Evolutionary conservation across 1,139 yeast species (phyloP).

Genomic region (Barnettozyma hawaiiensis): DNA sequence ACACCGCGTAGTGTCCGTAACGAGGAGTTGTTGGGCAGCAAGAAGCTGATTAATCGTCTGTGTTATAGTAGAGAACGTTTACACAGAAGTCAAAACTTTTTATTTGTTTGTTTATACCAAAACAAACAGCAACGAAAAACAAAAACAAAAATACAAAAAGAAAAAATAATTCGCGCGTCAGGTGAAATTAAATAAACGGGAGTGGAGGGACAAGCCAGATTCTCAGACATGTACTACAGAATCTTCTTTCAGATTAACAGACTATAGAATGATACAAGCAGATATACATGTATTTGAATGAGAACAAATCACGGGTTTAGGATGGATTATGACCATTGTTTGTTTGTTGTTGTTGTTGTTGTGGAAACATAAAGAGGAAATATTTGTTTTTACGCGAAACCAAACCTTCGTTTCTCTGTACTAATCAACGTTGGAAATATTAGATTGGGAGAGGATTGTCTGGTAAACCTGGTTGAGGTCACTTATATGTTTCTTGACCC

Average conservation of each 20-base stretch:
- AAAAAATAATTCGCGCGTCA: no score
- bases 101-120: neutral
- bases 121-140: conserved; percentile 1
- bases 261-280: no score
- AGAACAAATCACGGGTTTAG: no score
- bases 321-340: no score
- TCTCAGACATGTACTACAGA: no score
- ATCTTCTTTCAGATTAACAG: no score
- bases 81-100: neutral
- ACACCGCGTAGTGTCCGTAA: no score
- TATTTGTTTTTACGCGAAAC: conserved; percentile 1
- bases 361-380: conserved; percentile 2
- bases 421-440: neutral
- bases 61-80: neutral
- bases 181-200: no score
- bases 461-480: conserved; percentile 29
- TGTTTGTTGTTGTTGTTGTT: no score
- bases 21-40: neutral
- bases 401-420: neutral
- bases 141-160: conserved; percentile 3
- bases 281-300: no score
- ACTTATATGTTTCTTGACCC: conserved; percentile 38
- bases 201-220: no score
- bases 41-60: neutral
- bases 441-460: conserved; percentile 23